Evolutionary conservation across 139 green algal species (phyloP).

Genomic region (Chlamydomonas incerta): DNA sequence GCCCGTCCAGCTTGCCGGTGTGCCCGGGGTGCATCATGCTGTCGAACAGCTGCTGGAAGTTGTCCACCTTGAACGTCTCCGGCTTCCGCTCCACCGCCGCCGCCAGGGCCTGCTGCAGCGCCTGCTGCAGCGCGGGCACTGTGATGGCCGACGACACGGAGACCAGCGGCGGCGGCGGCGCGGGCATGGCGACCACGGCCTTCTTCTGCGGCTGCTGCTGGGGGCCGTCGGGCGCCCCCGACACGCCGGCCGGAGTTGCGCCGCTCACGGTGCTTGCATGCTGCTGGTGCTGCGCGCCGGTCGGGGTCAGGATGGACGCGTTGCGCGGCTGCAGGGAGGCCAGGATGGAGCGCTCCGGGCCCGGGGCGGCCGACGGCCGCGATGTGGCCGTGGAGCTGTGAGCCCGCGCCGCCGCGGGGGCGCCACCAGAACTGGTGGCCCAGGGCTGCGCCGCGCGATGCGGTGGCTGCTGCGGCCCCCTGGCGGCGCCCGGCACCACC

Average conservation of each 20-base stretch:
- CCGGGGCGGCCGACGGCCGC: background rate
- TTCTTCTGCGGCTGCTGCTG: background rate
- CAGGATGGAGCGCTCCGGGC: constrained; percentile 22
- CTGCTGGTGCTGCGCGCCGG: background rate
- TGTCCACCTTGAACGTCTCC: constrained; percentile 15
- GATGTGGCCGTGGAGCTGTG: no score
- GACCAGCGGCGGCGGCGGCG: background rate
- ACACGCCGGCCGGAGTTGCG: no score
- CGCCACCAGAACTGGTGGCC: no score
- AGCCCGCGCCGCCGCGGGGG: no score
- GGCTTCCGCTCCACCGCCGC: constrained; percentile 6
- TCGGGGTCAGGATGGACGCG: no score
- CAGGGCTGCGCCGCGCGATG: no score
- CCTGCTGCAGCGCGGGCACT: background rate
- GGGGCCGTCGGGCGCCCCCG: background rate
- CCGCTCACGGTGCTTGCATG: background rate
- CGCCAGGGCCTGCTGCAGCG: constrained; percentile 26
- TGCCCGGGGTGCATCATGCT: constrained; percentile 34
- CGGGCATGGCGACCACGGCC: background rate
- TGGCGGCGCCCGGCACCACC: background rate
- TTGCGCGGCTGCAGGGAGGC: constrained; percentile 19
- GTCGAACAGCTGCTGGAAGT: constrained; percentile 34
- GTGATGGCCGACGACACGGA: background rate
- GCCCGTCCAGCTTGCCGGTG: constrained; percentile 37
- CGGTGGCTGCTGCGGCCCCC: background rate